These are phyloP conservation scores for Calonectria ilicicola DNA, from an alignment of 2,329 filamentous ascomycete genomes.

Conservation along the genomic window DNA sequence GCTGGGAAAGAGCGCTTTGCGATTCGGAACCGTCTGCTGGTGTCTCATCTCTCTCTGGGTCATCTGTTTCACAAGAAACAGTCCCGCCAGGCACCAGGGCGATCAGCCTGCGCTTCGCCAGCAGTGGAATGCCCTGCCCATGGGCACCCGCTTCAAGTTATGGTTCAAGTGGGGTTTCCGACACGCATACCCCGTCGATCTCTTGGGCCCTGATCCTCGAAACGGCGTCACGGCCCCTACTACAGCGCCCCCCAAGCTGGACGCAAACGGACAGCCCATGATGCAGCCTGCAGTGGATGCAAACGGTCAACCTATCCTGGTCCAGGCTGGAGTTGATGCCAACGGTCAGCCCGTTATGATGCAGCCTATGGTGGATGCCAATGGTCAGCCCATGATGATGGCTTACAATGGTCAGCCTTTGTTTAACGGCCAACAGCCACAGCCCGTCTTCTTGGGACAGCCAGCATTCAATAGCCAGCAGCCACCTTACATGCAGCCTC, in stretches of 20 bases:
- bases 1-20: slow-evolving; percentile 43
- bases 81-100: slow-evolving; percentile 16
- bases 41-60: slow-evolving; percentile 35
- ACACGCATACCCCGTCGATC: slow-evolving; percentile 25
- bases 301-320: not conserved
- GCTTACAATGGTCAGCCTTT: slow-evolving; percentile 2
- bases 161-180: slow-evolving; percentile 36
- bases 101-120: slow-evolving; percentile 25
- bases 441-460: slow-evolving; percentile 6
- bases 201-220: slow-evolving; percentile 29
- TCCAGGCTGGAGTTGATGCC: not conserved
- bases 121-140: slow-evolving; percentile 23
- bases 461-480: slow-evolving; percentile 7
- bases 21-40: slow-evolving; percentile 47
- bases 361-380: not conserved
- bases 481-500: slow-evolving; percentile 16
- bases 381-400: not conserved
- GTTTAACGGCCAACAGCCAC: slow-evolving; percentile 3
- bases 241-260: not conserved
- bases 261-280: slow-evolving; percentile 6
- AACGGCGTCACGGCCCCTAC: not conserved
- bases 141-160: slow-evolving; percentile 23
- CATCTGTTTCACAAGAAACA: slow-evolving; percentile 30
- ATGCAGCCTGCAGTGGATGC: not conserved
- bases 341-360: not conserved